phyloP scores from a whole-genome alignment of 2,329 filamentous ascomycete species.

The Microsporum audouinii region DNA sequence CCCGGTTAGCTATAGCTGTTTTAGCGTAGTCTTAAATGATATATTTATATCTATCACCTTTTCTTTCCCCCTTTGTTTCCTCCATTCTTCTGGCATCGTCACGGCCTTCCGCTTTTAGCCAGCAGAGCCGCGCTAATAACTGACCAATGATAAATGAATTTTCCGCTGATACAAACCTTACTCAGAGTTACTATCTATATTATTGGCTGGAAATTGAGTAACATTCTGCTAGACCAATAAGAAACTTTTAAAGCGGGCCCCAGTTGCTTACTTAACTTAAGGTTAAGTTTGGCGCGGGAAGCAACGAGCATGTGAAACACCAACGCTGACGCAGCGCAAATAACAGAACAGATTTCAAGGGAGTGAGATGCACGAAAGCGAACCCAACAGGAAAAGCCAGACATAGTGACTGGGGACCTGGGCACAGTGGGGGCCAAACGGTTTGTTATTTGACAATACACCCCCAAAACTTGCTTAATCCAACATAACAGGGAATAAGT shows the following conservation, averaged over 20 bases:
- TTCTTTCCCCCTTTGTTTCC: background rate
- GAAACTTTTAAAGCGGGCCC: background rate
- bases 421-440: background rate
- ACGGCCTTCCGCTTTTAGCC: background rate
- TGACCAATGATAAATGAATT: background rate
- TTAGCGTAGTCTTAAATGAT: background rate
- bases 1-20: background rate
- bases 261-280: conserved; percentile 1
- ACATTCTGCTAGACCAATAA: background rate
- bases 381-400: background rate
- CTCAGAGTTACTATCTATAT: background rate
- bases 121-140: background rate
- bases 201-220: background rate
- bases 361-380: background rate
- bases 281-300: background rate
- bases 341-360: background rate
- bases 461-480: background rate
- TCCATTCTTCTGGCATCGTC: background rate
- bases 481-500: background rate
- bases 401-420: background rate
- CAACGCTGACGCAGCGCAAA: background rate
- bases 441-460: background rate
- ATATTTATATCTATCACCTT: background rate
- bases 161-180: background rate
- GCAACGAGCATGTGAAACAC: background rate